Conservation (phyloP, 2,329 filamentous ascomycete genomes). For the Aspergillus terreus region DNA sequence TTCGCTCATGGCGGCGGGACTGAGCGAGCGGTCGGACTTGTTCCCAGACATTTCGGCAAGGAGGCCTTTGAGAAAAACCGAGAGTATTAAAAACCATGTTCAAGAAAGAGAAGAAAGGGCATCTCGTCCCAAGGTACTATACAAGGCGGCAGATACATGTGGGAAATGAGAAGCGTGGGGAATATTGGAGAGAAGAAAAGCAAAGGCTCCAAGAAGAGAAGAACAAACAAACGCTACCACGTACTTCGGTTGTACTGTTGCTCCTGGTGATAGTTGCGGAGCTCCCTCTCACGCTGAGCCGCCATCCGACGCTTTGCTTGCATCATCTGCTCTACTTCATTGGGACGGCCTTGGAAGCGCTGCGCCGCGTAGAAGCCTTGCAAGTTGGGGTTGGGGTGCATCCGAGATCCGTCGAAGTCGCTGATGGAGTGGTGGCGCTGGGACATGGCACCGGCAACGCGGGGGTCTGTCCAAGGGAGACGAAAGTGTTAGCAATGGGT, state of each 20-base stretch:
- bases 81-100: constrained; percentile 41
- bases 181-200: constrained; percentile 27
- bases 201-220: constrained; percentile 23
- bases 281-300: constrained; percentile 96
- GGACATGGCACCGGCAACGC: constrained; percentile 59
- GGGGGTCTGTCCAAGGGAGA: constrained; percentile 57
- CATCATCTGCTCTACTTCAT: constrained; percentile 96
- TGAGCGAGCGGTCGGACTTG: constrained; percentile 84
- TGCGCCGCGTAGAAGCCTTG: constrained; percentile 94
- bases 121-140: constrained; percentile 38
- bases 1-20: constrained; percentile 83
- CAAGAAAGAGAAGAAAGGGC: constrained; percentile 27
- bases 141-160: constrained; percentile 43
- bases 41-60: constrained; percentile 65
- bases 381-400: constrained; percentile 71
- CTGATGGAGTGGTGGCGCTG: constrained; percentile 79
- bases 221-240: constrained; percentile 40
- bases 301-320: constrained; percentile 99
- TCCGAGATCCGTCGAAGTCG: constrained; percentile 75
- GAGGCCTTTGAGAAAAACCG: constrained; percentile 50
- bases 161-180: constrained; percentile 35
- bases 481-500: too few relatives aligned
- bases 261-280: constrained; percentile 99
- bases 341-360: constrained; percentile 82
- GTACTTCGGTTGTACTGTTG: constrained; percentile 99